phyloP scores from a whole-genome alignment of 2,329 filamentous ascomycete species.

The Aphanoascus verrucosus region DNA sequence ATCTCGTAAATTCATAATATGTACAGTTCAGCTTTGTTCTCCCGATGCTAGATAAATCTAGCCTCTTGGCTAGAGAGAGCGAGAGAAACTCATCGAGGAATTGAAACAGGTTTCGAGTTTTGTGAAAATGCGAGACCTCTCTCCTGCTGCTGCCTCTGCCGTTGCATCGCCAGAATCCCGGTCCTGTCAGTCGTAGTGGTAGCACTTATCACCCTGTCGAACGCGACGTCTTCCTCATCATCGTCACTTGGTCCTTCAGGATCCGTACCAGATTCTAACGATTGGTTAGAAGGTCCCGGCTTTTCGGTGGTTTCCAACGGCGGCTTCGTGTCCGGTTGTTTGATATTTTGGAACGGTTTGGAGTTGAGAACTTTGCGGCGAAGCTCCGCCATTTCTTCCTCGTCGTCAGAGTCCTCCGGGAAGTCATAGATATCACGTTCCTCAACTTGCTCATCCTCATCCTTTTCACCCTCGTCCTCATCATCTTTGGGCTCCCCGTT shows the following conservation, averaged over 20 bases:
- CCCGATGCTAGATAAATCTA: no score
- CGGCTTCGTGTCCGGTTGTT: slow-evolving; percentile 42
- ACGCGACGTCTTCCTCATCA: slow-evolving; percentile 56
- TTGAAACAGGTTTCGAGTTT: background rate
- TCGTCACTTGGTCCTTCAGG: slow-evolving; percentile 63
- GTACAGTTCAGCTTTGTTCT: background rate
- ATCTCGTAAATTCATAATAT: background rate
- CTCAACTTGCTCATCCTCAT: slow-evolving; percentile 39
- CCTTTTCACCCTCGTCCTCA: slow-evolving; percentile 38
- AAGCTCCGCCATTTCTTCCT: slow-evolving; percentile 87
- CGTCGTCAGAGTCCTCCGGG: slow-evolving; percentile 69
- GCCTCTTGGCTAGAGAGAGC: background rate
- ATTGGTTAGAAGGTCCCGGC: slow-evolving; percentile 37
- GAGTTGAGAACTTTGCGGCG: slow-evolving; percentile 81
- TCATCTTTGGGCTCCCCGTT: slow-evolving; percentile 39
- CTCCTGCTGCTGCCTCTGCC: slow-evolving; percentile 30
- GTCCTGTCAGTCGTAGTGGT: slow-evolving; percentile 79
- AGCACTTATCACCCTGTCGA: slow-evolving; percentile 87
- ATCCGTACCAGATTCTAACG: slow-evolving; percentile 10
- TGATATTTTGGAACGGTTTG: slow-evolving; percentile 58
- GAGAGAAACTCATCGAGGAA: background rate
- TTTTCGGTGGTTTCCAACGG: slow-evolving; percentile 52
- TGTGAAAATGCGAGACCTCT: background rate
- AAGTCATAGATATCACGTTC: slow-evolving; percentile 60
- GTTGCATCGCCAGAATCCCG: slow-evolving; percentile 56